Base-by-base conservation (phyloP, 352 stramenopile genomes). In the Globisporangium orthogonon region DNA sequence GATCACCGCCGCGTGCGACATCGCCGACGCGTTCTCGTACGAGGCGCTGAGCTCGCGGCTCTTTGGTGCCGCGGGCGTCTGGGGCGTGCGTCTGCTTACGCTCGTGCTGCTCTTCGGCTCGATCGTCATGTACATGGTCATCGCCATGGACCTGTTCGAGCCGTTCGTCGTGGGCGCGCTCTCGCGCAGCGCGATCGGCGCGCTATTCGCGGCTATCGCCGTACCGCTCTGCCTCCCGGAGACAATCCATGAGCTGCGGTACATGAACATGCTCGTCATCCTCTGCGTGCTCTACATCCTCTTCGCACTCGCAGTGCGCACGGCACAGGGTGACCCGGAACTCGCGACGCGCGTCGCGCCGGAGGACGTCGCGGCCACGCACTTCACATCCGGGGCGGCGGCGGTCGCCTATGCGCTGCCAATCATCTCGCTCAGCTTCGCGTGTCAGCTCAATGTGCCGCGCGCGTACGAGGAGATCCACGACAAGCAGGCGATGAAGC, bases 121-220 rank as follows among this genome's bases (percentile, higher is more conserved):
- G 28, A 73, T 90, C 37, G 74, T 94, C 43, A 90, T 74, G 69
- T 91, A 91, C 70, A 89, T 87, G 63, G 78, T 94, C 13, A 90
- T 94, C 62, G 76, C 77, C 29, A 91, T 90, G 77, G 83, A 94
- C 55, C 69, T 94, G 35, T 86, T 94, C 50, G 75, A 88, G 68
- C 81, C 83, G 23, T 94, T 94, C 39, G 66, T 91, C 28, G 54
- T 58, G 46, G 66, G 64, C 35, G 51, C 77, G 33, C 62, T 94
- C 50, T 80, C 77, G 50, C 81, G 83, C 57, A 76, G 61, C 40
- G 74, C 69, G 29, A 79, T 91, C 60, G 79, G 81, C 3, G 61
- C 78, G 23, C 55, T 87, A 48, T 91, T 91, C 58, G 74, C 77
- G 45, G 60, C 87, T 54, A 37, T 89, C 44, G 76, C 64, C n/a